Evolutionary conservation across 179 eudicot species (phyloP), one percentile per base, ranked within the genome.

Genomic region (Spergularia azorica): DNA sequence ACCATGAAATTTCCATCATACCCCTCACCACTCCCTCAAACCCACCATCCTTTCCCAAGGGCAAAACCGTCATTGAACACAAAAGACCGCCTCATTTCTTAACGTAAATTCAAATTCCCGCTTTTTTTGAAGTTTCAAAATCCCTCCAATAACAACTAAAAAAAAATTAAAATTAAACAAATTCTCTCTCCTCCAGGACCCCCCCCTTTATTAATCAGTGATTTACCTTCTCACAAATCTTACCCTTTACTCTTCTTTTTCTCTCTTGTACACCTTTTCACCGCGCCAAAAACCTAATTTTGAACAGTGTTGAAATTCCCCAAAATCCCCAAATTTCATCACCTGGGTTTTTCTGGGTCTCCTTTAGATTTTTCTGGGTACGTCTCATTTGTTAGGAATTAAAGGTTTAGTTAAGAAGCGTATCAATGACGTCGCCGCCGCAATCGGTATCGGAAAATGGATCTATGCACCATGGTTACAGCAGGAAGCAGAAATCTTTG

Each of bases 401-500:
- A 48, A 14, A 71, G 58, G 32, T 36, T 32, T 71, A 39, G 0
- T 36, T 2, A 36, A 36, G 39, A 55, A 12, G 38, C 3, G 11
- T 68, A 55, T 68, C 39, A 50, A 84, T 84, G 87, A 82, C 84
- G 63, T 59, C 84, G 1, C 83, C 87, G 39, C 71, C 80, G 14
- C 77, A 76, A 51, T 69, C 63, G 66, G 14, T 50, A 3, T 70
- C 74, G 12, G 75, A 72, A 17, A 58, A 17, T 80, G 89, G 90
- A 85, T 86, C 91, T 62, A 73, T 82, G 41, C 79, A 84, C 61
- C 79, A 79, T n/a, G 75, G 81, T 55, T 94, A 94, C 17, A 90
- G 94, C 83, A 82, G 97, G 62, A 94, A 92, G 76, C 92, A 90
- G 85, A 94, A 92, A 75, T 92, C 98, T 18, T 85, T 94, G 6